Evolutionary conservation across 352 stramenopile genomes (phyloP), one percentile per base, ranked within the genome.

Genomic region (Aphanomyces astaci): DNA sequence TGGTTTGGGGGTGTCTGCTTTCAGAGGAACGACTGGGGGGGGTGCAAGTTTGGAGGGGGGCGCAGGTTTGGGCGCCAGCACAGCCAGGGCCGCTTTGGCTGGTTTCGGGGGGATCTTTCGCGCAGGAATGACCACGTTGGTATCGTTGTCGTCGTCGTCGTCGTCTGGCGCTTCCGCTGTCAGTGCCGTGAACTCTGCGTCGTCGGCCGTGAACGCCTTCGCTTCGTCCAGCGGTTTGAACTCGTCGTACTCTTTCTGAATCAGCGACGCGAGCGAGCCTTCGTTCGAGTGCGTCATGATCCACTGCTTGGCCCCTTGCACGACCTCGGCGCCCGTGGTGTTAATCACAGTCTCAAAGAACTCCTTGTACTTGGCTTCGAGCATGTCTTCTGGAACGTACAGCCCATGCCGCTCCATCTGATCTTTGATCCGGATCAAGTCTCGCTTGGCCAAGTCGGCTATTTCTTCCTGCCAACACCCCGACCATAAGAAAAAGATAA

Each of bases 161-260:
- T 73, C 46, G 24, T 76, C 62, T 0, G 72, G 57, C 36, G 84
- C 77, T 4, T 70, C 84, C 4, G 82, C 73, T 3, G 89, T 62
- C 13, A 92, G 53, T 0, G 79, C 71, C 3, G 85, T 53, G 56
- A 90, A 87, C 46, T 90, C 82, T 45, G 84, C 78, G 48, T 92
- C 84, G 9, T 78, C 80, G 2, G 45, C 25, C 9, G 79, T 73
- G 0, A 90, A 59, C 22, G 77, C 40, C 17, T 75, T 66, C 11
- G 88, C 81, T 2, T 89, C 76, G 19, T 84, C 70, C 25, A 92
- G 72, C 2, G 72, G 66, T 51, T 85, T 79, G 25, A 90, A 71
- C 53, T 84, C 77, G 49, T 86, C 73, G 36, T 86, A 88, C 19
- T 90, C 84, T 24, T 82, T 71, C 64, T 92, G 83, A 43, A 90